Conservation (phyloP, 202 grass and related monocot species). For the Sporobolus alterniflorus region DNA sequence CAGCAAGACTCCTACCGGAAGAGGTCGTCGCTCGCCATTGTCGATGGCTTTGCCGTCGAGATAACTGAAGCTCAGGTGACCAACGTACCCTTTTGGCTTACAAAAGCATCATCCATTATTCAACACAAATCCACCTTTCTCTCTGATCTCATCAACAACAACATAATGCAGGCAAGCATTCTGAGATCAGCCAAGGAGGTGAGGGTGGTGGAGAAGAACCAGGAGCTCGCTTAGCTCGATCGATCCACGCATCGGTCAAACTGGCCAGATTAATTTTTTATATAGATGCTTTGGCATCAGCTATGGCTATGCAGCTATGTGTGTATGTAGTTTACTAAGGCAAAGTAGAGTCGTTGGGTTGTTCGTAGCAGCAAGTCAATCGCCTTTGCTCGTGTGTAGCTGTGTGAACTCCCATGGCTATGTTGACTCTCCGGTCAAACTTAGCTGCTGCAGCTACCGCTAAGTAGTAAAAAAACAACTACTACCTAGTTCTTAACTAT, state of each 20-base stretch:
- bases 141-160: neutral
- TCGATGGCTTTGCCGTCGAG: conserved; percentile 94
- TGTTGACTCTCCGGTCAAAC: conserved; percentile 54
- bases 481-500: conserved; percentile 23
- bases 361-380: neutral
- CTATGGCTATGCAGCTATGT: conserved; percentile 30
- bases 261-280: conserved; percentile 15
- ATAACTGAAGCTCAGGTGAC: conserved; percentile 83
- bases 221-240: conserved; percentile 88
- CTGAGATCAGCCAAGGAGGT: conserved; percentile 88
- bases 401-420: conserved; percentile 50
- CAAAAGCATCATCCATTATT: neutral
- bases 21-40: conserved; percentile 92
- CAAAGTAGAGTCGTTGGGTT: neutral
- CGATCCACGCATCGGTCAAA: conserved; percentile 49
- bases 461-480: neutral
- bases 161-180: conserved; percentile 16
- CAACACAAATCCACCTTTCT: neutral
- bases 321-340: too few species aligned
- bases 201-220: conserved; percentile 99
- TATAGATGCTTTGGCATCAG: conserved; percentile 46
- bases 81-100: too few species aligned
- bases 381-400: conserved; percentile 27
- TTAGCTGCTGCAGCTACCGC: conserved; percentile 24
- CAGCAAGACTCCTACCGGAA: conserved; percentile 72